Percentiles rank a stretch among this genome's conserved stretches.
These are phyloP conservation scores for Fonsecaea multimorphosa DNA, from an alignment of 2,329 filamentous ascomycete species.

Conservation along the genomic window DNA sequence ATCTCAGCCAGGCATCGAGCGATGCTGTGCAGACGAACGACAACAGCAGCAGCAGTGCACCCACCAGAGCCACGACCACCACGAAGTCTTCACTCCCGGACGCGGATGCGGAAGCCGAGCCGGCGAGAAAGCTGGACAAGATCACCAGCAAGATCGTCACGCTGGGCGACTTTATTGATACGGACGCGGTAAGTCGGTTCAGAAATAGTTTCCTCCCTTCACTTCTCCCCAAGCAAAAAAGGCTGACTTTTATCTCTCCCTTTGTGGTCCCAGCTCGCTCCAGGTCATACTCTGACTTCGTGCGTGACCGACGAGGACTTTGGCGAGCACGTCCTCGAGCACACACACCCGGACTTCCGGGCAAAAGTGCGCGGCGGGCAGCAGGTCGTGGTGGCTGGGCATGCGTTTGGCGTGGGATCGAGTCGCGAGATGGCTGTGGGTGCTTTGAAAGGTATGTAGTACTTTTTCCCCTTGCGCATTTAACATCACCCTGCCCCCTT, in stretches of 20 bases:
- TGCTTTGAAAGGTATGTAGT: slow-evolving; percentile 45
- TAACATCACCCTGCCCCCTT: no score
- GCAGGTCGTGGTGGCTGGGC: slow-evolving; percentile 49
- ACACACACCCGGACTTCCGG: slow-evolving; percentile 52
- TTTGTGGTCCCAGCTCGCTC: slow-evolving; percentile 41
- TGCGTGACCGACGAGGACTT: slow-evolving; percentile 43
- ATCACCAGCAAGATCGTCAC: slow-evolving; percentile 45
- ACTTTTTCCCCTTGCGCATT: no score
- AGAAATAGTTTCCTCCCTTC: no score
- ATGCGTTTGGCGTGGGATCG: slow-evolving; percentile 56
- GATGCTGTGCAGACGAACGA: neutral
- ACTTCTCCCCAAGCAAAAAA: neutral
- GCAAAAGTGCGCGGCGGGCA: slow-evolving; percentile 38
- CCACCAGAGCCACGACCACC: no score
- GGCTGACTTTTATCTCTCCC: neutral
- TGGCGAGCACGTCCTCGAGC: slow-evolving; percentile 50
- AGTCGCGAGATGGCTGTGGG: slow-evolving; percentile 54
- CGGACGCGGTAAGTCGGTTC: slow-evolving; percentile 45
- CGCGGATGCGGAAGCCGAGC: neutral
- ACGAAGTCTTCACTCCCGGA: neutral
- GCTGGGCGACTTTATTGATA: slow-evolving; percentile 56
- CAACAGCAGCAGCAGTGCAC: neutral
- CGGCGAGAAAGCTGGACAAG: slow-evolving; percentile 10
- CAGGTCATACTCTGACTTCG: slow-evolving; percentile 70
- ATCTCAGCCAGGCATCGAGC: slow-evolving; percentile 10